Conservation (phyloP, 2,329 filamentous ascomycete genomes). For the Didymellaceae sp. region DNA sequence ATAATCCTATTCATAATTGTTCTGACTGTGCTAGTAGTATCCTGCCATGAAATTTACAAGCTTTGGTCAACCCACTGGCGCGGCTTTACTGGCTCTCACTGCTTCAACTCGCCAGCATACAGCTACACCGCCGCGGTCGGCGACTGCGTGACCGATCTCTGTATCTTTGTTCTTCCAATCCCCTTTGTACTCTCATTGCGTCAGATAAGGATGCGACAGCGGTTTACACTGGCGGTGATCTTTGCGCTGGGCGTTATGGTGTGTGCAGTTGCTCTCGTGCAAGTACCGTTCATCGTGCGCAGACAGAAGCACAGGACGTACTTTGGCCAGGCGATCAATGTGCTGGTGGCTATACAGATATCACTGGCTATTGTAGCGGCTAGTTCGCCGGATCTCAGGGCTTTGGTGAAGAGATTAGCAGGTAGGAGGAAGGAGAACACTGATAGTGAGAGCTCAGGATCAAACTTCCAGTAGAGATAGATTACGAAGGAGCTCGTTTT, state of each 20-base stretch:
- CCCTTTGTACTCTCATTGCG: constrained; percentile 35
- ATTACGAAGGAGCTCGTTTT: too few relatives aligned
- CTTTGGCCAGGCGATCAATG: constrained; percentile 36
- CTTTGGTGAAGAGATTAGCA: constrained; percentile 21
- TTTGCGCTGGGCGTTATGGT: constrained; percentile 37
- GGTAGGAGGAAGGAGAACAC: background rate
- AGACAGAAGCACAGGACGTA: constrained; percentile 27
- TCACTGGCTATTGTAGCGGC: constrained; percentile 35
- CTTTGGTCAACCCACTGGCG: constrained; percentile 33
- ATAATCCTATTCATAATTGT: constrained; percentile 30
- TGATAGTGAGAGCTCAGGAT: constrained; percentile 10
- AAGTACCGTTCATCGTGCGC: constrained; percentile 37
- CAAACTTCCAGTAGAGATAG: background rate
- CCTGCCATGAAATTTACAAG: constrained; percentile 31
- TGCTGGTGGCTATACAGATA: constrained; percentile 37
- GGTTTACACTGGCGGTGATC: constrained; percentile 29
- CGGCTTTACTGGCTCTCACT: constrained; percentile 29
- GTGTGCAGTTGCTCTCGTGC: constrained; percentile 35
- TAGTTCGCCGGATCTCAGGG: constrained; percentile 35
- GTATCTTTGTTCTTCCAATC: constrained; percentile 37
- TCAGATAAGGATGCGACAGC: constrained; percentile 28
- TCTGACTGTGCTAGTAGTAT: constrained; percentile 30
- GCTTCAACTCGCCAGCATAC: constrained; percentile 36
- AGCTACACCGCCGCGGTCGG: constrained; percentile 38
- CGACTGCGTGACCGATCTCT: constrained; percentile 32